phyloP scores from a whole-genome alignment of 2,329 filamentous ascomycete species.

The Ampelomyces quisqualis region DNA sequence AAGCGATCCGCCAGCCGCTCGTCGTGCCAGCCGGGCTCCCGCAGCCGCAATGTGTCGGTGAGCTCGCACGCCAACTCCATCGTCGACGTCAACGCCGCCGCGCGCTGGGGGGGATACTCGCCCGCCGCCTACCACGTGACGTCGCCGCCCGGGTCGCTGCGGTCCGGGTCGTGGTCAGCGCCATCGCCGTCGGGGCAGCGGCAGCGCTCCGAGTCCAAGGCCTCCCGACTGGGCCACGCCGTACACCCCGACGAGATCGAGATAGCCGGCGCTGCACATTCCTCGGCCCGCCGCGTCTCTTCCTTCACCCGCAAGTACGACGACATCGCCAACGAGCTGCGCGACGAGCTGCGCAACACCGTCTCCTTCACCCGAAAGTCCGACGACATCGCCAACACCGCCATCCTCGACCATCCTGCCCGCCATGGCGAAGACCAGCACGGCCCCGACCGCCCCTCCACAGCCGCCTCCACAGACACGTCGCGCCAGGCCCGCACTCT shows the following conservation, averaged over 20 bases:
- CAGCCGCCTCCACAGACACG: slow-evolving; percentile 60
- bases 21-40: slow-evolving; percentile 25
- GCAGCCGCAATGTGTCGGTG: slow-evolving; percentile 46
- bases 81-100: slow-evolving; percentile 66
- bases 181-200: slow-evolving; percentile 34
- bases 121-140: slow-evolving; percentile 67
- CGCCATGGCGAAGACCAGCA: slow-evolving; percentile 12
- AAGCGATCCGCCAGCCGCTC: slow-evolving; percentile 66
- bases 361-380: slow-evolving; percentile 40
- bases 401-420: slow-evolving; percentile 11
- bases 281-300: slow-evolving; percentile 37
- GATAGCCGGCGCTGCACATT: too few relatives aligned
- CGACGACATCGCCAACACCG: slow-evolving; percentile 38
- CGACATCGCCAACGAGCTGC: slow-evolving; percentile 39
- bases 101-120: slow-evolving; percentile 69
- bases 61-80: slow-evolving; percentile 60
- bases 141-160: slow-evolving; percentile 64
- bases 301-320: slow-evolving; percentile 43
- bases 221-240: slow-evolving; percentile 46
- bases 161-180: slow-evolving; percentile 51
- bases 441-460: slow-evolving; percentile 50
- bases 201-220: slow-evolving; percentile 44
- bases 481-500: slow-evolving; percentile 65
- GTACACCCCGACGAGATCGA: slow-evolving; percentile 41
- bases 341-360: slow-evolving; percentile 32